Evolutionary conservation across 805 yeast species (phyloP).

Genomic region (Priceomyces fermenticarens): DNA sequence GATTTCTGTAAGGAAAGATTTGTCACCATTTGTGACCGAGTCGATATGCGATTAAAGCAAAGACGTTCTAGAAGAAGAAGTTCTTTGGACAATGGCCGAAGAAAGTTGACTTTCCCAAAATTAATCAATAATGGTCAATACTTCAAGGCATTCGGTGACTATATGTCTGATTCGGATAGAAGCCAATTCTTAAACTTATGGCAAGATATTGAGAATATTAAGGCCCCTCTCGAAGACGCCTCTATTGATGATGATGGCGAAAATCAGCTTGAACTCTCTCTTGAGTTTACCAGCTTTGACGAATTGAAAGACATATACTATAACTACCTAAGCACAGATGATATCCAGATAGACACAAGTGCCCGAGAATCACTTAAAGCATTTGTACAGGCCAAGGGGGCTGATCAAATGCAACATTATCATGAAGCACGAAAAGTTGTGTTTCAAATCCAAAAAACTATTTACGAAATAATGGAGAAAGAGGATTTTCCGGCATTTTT

Average conservation of each 20-base stretch:
- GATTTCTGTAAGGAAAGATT: slow-evolving; percentile 38
- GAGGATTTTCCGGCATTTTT: slow-evolving; percentile 60
- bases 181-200: slow-evolving; percentile 53
- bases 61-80: neutral
- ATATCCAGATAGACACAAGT: slow-evolving; percentile 4
- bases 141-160: slow-evolving; percentile 24
- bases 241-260: slow-evolving; percentile 24
- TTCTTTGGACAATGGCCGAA: neutral
- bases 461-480: slow-evolving; percentile 48
- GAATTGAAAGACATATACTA: slow-evolving; percentile 52
- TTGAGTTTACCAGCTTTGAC: slow-evolving; percentile 46
- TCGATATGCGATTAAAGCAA: neutral
- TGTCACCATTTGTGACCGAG: slow-evolving; percentile 1
- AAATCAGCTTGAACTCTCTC: slow-evolving; percentile 30
- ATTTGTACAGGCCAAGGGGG: slow-evolving; percentile 12
- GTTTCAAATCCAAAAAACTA: slow-evolving; percentile 55
- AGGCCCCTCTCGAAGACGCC: slow-evolving; percentile 67
- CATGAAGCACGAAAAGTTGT: slow-evolving; percentile 56
- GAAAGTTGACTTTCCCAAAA: slow-evolving; percentile 30
- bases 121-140: slow-evolving; percentile 28
- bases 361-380: slow-evolving; percentile 28
- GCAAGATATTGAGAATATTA: slow-evolving; percentile 62
- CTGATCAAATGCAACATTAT: slow-evolving; percentile 29
- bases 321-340: slow-evolving; percentile 33
- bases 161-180: slow-evolving; percentile 13